Conservation (phyloP, 2,329 filamentous ascomycete genomes). For the Clonostachys byssicola region DNA sequence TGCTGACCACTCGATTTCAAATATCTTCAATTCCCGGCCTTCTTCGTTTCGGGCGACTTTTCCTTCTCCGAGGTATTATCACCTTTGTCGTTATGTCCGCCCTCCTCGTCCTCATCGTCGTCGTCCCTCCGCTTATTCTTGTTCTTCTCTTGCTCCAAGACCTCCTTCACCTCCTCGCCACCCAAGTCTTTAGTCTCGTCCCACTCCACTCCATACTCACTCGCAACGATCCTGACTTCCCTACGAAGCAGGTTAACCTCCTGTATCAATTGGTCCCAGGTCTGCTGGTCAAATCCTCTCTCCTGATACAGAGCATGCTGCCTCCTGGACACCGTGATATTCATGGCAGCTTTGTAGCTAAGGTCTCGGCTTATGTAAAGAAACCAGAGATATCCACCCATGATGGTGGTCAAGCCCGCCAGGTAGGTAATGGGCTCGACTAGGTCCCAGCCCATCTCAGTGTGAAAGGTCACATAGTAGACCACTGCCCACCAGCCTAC, state of each 20-base stretch:
- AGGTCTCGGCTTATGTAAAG: conserved; percentile 88
- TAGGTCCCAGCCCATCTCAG: conserved; percentile 81
- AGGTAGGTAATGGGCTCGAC: conserved; percentile 91
- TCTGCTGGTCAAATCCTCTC: conserved; percentile 69
- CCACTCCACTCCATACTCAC: conserved; percentile 90
- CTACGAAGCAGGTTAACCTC: conserved; percentile 73
- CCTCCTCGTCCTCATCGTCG: conserved; percentile 24
- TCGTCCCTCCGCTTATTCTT: conserved; percentile 33
- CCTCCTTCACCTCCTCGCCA: conserved; percentile 58
- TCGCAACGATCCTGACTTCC: conserved; percentile 77
- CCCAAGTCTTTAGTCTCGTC: conserved; percentile 72
- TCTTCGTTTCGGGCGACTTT: background rate
- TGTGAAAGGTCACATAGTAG: conserved; percentile 68
- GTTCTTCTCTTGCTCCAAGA: conserved; percentile 44
- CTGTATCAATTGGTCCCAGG: conserved; percentile 75
- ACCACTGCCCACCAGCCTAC: conserved; percentile 78
- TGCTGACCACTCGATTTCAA: background rate
- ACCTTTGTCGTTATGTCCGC: conserved; percentile 18
- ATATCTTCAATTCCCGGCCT: background rate
- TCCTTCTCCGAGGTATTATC: conserved; percentile 13
- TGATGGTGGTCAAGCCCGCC: conserved; percentile 79
- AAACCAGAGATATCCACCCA: conserved; percentile 91
- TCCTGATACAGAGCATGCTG: conserved; percentile 73
- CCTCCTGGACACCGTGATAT: conserved; percentile 76
- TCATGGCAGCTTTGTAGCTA: conserved; percentile 80